Conservation (phyloP, 1,139 yeast species). For the Kurtzmaniella quercitrusa region DNA sequence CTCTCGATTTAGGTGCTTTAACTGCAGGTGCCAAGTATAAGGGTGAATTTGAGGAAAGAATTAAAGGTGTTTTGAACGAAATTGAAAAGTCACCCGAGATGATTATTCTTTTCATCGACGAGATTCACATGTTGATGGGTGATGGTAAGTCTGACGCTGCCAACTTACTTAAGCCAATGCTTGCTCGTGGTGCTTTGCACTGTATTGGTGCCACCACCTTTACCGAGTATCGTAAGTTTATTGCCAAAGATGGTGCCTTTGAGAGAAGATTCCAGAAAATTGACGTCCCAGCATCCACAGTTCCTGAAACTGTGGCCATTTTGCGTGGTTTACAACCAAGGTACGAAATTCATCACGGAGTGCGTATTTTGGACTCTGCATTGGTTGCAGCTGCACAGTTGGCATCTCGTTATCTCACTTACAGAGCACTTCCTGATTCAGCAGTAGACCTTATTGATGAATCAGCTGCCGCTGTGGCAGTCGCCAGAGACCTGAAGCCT, state of each 20-base stretch:
- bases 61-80: slow-evolving; percentile 92
- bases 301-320: slow-evolving; percentile 90
- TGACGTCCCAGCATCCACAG: slow-evolving; percentile 91
- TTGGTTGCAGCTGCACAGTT: slow-evolving; percentile 92
- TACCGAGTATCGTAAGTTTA: slow-evolving; percentile 86
- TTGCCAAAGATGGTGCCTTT: slow-evolving; percentile 96
- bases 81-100: slow-evolving; percentile 83
- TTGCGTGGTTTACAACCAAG: slow-evolving; percentile 94
- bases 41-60: slow-evolving; percentile 97
- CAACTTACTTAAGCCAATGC: slow-evolving; percentile 91
- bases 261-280: slow-evolving; percentile 98
- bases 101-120: slow-evolving; percentile 90
- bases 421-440: slow-evolving; percentile 94
- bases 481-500: slow-evolving; percentile 96
- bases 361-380: slow-evolving; percentile 92
- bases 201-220: slow-evolving; percentile 98
- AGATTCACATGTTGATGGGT: slow-evolving; percentile 99
- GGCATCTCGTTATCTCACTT: slow-evolving; percentile 91
- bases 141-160: slow-evolving; percentile 96
- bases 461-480: slow-evolving; percentile 96
- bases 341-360: slow-evolving; percentile 98
- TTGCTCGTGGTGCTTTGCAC: slow-evolving; percentile 93
- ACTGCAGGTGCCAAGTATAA: slow-evolving; percentile 98
- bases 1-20: slow-evolving; percentile 90
- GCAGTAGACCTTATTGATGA: slow-evolving; percentile 97